phyloP scores from a whole-genome alignment of 495 filamentous ascomycete genomes.

The Penicillium coffeae region DNA sequence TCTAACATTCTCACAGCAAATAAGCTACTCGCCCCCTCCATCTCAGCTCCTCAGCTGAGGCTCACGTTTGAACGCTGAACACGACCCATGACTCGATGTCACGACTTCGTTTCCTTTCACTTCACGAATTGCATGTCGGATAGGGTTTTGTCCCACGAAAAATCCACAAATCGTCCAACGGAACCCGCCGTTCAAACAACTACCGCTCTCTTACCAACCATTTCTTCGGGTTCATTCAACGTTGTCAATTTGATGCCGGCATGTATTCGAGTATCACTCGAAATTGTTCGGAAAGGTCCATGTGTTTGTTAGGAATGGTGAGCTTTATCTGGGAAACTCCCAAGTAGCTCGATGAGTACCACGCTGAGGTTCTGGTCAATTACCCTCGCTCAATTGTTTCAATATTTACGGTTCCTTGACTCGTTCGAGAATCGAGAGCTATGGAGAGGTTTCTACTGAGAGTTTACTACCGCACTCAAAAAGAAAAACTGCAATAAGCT shows the following conservation, averaged over 20 bases:
- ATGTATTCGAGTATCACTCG: constrained; percentile 6
- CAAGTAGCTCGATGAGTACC: constrained; percentile 20
- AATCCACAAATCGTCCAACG: constrained; percentile 21
- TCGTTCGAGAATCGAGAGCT: constrained; percentile 19
- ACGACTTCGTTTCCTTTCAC: constrained; percentile 32
- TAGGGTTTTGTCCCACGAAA: constrained; percentile 24
- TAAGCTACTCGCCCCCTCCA: constrained; percentile 65
- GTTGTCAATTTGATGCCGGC: constrained; percentile 17
- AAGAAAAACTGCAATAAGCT: constrained; percentile 30
- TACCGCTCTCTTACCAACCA: constrained; percentile 17
- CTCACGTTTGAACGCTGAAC: constrained; percentile 46
- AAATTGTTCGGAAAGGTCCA: constrained; percentile 27
- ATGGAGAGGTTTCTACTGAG: constrained; percentile 41
- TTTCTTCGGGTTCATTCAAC: constrained; percentile 30
- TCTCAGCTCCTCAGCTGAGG: constrained; percentile 51
- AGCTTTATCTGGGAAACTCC: constrained; percentile 23
- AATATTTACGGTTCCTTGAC: constrained; percentile 10
- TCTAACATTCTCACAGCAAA: constrained; percentile 49
- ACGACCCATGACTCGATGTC: constrained; percentile 38
- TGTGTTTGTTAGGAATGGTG: constrained; percentile 41
- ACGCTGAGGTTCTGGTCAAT: constrained; percentile 42
- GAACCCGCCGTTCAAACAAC: constrained; percentile 35
- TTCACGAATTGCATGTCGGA: constrained; percentile 28
- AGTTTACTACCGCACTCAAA: constrained; percentile 28
- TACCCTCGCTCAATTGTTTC: constrained; percentile 18